Evolutionary conservation across 306 rosid species (phyloP).

Genomic region (Trifolium subterraneum): DNA sequence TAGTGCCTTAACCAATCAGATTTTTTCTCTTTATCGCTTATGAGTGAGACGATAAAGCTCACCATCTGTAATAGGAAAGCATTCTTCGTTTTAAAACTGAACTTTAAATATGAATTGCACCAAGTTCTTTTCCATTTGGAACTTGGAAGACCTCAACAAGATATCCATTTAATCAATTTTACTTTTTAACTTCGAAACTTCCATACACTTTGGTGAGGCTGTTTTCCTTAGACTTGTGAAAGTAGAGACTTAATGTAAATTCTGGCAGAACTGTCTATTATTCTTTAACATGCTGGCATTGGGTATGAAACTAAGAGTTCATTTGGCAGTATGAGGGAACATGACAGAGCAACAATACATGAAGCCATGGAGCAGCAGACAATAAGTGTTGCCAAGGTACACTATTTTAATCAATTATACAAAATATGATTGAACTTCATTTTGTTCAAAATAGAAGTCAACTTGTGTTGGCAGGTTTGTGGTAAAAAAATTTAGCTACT

Average conservation of each 20-base stretch:
- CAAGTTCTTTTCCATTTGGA: constrained; percentile 23
- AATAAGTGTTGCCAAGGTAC: constrained; percentile 97
- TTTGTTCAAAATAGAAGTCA: constrained; percentile 23
- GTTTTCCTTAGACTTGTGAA: constrained; percentile 34
- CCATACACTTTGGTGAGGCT: constrained; percentile 10
- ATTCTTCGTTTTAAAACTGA: constrained; percentile 26
- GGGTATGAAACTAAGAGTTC: constrained; percentile 40
- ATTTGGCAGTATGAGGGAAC: constrained; percentile 86
- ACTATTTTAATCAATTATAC: constrained; percentile 30
- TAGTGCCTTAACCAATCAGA: neutral
- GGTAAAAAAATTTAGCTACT: constrained; percentile 42
- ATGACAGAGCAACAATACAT: constrained; percentile 97
- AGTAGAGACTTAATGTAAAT: constrained; percentile 13
- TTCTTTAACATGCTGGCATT: constrained; percentile 39
- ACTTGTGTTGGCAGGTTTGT: constrained; percentile 27
- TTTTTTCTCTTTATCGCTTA: constrained; percentile 7
- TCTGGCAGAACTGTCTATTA: constrained; percentile 8
- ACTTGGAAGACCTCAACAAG: constrained; percentile 27
- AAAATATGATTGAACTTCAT: constrained; percentile 31
- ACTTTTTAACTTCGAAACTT: constrained; percentile 4
- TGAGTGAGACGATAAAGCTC: constrained; percentile 14
- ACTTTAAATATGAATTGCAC: constrained; percentile 21
- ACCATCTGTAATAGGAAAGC: constrained; percentile 20
- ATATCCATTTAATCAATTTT: neutral
- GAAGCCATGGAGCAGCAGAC: constrained; percentile 99